Evolutionary conservation across 345 rosid species (phyloP).

Genomic region (Populus deltoides): DNA sequence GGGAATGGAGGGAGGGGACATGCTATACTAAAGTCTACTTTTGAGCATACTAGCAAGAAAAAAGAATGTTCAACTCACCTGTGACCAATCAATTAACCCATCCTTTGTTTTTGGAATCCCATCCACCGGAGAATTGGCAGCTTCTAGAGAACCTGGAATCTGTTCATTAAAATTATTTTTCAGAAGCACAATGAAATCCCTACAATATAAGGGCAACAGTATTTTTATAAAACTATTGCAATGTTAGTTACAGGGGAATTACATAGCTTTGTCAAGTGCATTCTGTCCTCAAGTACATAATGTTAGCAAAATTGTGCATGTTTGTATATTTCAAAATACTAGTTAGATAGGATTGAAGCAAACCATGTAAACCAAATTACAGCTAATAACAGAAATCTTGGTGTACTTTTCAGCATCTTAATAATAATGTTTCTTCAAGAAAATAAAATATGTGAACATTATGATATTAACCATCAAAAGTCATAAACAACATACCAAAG

Average conservation of each 20-base stretch:
- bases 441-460: neutral
- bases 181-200: neutral
- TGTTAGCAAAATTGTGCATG: neutral
- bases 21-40: neutral
- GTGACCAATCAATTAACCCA: constrained; percentile 89
- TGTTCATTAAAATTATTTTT: constrained; percentile 14
- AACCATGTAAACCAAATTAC: neutral
- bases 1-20: neutral
- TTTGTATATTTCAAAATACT: neutral
- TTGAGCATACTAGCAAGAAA: neutral
- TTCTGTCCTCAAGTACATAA: neutral
- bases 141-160: constrained; percentile 83
- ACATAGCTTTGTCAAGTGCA: neutral
- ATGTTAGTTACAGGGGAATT: neutral
- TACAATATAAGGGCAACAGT: neutral
- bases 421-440: neutral
- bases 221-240: neutral
- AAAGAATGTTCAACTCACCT: constrained; percentile 34
- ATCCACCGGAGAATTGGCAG: constrained; percentile 43
- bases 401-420: neutral
- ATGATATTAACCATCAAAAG: neutral
- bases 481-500: constrained; percentile 51
- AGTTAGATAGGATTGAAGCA: neutral
- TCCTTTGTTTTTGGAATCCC: constrained; percentile 75
- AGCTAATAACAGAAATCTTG: neutral